Evolutionary conservation across 768 basidiomycete genomes (phyloP).

Genomic region (Mycena sanguinolenta): DNA sequence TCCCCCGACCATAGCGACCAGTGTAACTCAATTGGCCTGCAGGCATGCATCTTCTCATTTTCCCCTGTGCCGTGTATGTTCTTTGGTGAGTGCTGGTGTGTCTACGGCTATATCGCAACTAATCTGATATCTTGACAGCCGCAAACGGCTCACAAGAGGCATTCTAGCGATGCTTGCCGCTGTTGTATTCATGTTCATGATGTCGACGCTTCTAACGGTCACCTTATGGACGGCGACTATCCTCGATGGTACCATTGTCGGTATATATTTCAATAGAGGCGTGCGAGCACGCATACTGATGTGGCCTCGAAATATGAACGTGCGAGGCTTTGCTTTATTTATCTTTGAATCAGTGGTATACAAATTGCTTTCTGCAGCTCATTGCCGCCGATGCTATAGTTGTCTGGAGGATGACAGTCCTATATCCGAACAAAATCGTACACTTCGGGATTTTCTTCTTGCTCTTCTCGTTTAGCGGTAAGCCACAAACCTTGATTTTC

Average conservation of each 20-base stretch:
- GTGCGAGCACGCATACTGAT: conserved; percentile 14
- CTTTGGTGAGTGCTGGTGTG: conserved; percentile 2
- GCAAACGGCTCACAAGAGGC: conserved; percentile 13
- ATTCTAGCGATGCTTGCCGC: conserved; percentile 25
- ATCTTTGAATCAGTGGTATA: not conserved
- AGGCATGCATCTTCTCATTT: conserved; percentile 24
- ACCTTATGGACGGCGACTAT: conserved; percentile 24
- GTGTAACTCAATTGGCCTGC: not conserved
- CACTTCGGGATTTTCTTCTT: conserved; percentile 22
- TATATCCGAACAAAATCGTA: conserved; percentile 23
- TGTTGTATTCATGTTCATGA: conserved; percentile 22
- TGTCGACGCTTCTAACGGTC: conserved; percentile 17
- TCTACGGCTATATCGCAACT: not conserved
- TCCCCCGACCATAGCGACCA: not conserved
- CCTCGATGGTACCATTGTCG: conserved; percentile 20
- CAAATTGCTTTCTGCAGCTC: not conserved
- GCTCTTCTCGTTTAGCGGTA: conserved; percentile 24
- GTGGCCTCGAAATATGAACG: conserved; percentile 29
- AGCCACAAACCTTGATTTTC: not conserved
- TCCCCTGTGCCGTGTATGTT: conserved; percentile 13
- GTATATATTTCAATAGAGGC: conserved; percentile 22
- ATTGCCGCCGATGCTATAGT: conserved; percentile 25
- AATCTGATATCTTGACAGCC: not conserved
- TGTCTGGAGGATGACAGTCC: conserved; percentile 27
- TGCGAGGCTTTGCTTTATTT: not conserved